Evolutionary conservation across 164 flowering plant species (phyloP), one percentile per base, ranked within the genome.

Genomic region (Cinnamomum chago): DNA sequence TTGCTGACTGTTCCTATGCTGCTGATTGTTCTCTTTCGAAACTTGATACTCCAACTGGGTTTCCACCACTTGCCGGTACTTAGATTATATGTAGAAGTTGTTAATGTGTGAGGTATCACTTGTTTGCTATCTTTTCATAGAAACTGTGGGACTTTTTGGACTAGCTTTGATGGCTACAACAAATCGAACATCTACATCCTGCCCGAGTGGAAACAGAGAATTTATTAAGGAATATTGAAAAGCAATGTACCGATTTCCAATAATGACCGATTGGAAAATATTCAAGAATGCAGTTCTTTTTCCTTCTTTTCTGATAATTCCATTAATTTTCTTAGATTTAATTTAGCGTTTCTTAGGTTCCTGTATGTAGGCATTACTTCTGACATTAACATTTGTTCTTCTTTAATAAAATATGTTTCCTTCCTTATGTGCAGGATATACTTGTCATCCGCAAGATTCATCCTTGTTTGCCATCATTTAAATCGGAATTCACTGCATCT

Each of bases 401-500:
- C 28, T 25, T 67, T 27, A n/a, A 67, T 67, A 15, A 67, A 67
- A 18, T 5, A 13, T 67, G 35, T 67, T 24, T 25, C 27, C 23
- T 25, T 55, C 22, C 51, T 72, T 35, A 58, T 80, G 14, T 83
- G 71, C 90, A 95, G 98, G 98, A 92, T 78, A 58, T 80, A 70
- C 88, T 95, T 76, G 88, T 91, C 68, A 86, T 93, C 71, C 95
- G 95, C 62, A 95, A 91, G 81, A 90, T 93, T 76, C 98, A 95
- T 83, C 93, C 97, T 22, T 93, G 93, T 74, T 83, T 95, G 72
- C 98, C 98, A 70, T 95, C 98, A 67, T 95, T 95, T 75, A 95
- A 95, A 82, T 90, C 97, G 50, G 98, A 95, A 81, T 95, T 95
- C 77, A 95, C 98, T 58, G 97, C 97, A 70, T 95, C 98, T 68